Percentiles rank a stretch among this genome's conserved stretches.
Conservation (phyloP, 352 stramenopile genomes). For the Pythium coloratum region DNA sequence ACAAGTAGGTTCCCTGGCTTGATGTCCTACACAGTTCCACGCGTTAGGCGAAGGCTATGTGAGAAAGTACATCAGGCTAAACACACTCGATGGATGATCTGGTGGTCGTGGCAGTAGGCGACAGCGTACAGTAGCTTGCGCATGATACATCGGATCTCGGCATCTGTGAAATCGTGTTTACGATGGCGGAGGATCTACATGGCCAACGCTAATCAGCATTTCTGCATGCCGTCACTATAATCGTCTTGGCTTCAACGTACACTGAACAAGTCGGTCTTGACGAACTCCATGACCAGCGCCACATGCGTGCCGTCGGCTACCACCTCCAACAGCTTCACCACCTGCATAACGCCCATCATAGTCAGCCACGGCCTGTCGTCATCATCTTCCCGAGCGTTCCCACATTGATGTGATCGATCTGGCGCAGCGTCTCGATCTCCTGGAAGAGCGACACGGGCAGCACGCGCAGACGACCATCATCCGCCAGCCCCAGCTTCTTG, state of each 20-base stretch:
- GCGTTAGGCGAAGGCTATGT: not conserved
- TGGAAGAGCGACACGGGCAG: conserved; percentile 66
- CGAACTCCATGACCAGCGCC: conserved; percentile 71
- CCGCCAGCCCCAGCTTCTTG: conserved; percentile 59
- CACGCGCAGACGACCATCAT: conserved; percentile 44
- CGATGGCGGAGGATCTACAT: conserved; percentile 44
- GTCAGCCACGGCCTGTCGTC: not conserved
- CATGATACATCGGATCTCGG: conserved; percentile 56
- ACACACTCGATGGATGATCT: conserved; percentile 63
- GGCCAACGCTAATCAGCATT: not conserved
- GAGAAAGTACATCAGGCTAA: not conserved
- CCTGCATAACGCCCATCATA: conserved; percentile 23
- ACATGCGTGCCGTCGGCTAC: conserved; percentile 56
- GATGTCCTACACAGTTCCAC: conserved; percentile 42
- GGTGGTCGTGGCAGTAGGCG: conserved; percentile 54
- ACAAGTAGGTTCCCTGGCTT: conserved; percentile 76
- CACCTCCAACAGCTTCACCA: conserved; percentile 67
- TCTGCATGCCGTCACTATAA: not conserved
- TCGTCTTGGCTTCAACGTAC: conserved; percentile 21
- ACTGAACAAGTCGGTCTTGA: conserved; percentile 61
- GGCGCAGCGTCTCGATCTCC: conserved; percentile 73
- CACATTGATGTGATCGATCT: conserved; percentile 72
- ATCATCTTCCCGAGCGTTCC: not conserved
- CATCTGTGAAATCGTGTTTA: conserved; percentile 32
- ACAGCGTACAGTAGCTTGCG: conserved; percentile 70